phyloP scores from a whole-genome alignment of 2,329 filamentous ascomycete genomes.

The Sarocladium oryzae region DNA sequence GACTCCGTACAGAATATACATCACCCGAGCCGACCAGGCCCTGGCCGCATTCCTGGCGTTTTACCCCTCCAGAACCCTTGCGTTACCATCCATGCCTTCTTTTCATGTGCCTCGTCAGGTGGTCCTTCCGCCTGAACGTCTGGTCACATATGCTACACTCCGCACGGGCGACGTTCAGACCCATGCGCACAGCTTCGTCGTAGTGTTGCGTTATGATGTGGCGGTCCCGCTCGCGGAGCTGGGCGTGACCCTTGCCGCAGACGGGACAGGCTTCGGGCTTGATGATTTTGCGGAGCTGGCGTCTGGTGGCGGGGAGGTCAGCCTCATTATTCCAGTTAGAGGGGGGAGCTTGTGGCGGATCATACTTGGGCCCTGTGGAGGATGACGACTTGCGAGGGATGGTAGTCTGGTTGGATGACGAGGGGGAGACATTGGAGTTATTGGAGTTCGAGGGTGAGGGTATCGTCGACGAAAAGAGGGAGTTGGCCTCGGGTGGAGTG shows the following conservation, averaged over 20 bases:
- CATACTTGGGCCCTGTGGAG: conserved; percentile 5
- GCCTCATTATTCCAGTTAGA: not conserved
- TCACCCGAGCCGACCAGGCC: no score
- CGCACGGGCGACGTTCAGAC: conserved; percentile 1
- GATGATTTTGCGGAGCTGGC: conserved; percentile 8
- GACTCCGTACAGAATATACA: no score
- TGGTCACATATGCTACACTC: not conserved
- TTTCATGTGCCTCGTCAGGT: conserved; percentile 7
- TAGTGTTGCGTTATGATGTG: conserved; percentile 9
- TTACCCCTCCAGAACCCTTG: no score
- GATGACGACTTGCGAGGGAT: not conserved
- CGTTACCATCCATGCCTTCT: conserved; percentile 5
- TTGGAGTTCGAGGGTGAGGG: not conserved
- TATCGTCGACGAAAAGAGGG: not conserved
- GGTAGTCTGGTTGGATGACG: conserved; percentile 1
- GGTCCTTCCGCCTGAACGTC: conserved; percentile 6
- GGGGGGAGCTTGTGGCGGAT: not conserved
- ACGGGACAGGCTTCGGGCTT: conserved; percentile 8
- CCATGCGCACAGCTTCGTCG: conserved; percentile 6
- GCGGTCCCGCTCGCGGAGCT: conserved; percentile 1
- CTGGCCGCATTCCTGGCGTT: not conserved
- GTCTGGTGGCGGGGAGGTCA: not conserved
- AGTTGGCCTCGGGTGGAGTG: not conserved
- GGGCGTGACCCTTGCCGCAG: conserved; percentile 5
- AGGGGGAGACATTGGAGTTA: not conserved